A percentile compares a stretch with the other conserved stretches of the same genome.
Evolutionary conservation across 2,329 filamentous ascomycete genomes (phyloP).

Genomic region (Beauveria bassiana): DNA sequence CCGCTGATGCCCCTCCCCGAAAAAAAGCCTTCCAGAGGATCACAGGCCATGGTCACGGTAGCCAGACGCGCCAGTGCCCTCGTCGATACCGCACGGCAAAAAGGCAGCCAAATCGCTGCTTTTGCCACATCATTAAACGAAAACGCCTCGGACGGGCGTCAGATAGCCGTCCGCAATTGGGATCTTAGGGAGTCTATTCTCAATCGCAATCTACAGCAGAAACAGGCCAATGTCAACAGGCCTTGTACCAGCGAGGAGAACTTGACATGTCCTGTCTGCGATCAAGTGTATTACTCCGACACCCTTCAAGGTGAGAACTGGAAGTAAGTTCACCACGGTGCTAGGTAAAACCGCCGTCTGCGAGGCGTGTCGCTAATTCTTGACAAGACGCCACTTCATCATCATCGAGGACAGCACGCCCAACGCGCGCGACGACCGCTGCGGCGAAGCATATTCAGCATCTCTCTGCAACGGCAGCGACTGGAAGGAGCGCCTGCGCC

Average conservation of each 20-base stretch:
- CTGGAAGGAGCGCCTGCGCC: neutral
- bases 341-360: too few relatives aligned
- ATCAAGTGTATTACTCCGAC: neutral
- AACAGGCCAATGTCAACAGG: too few relatives aligned
- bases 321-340: neutral
- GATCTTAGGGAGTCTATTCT: too few relatives aligned
- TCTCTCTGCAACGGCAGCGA: neutral
- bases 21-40: neutral
- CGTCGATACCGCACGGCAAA: too few relatives aligned
- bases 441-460: neutral
- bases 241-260: too few relatives aligned
- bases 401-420: neutral
- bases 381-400: neutral
- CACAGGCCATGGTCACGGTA: neutral
- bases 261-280: neutral
- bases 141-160: too few relatives aligned
- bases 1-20: neutral
- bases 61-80: neutral
- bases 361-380: neutral
- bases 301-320: neutral
- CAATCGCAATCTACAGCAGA: too few relatives aligned
- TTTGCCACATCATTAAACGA: too few relatives aligned
- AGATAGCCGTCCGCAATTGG: too few relatives aligned
- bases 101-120: too few relatives aligned
- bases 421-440: neutral